A percentile compares a stretch with the other conserved stretches of the same genome.
Conservation (phyloP, 768 basidiomycete genomes). For the Calocybe indica region DNA sequence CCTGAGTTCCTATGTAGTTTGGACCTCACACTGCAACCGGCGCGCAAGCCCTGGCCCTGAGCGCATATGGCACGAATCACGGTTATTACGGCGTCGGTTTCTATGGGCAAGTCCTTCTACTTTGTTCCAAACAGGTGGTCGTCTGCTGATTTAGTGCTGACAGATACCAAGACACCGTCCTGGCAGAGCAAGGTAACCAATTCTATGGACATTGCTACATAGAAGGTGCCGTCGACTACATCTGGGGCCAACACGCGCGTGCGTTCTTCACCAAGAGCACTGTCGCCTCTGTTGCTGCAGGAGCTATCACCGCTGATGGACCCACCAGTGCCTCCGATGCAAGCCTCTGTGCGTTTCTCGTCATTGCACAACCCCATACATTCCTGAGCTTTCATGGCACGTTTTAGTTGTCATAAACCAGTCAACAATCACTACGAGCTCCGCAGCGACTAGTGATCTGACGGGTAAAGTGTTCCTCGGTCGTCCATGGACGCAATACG, state of each 20-base stretch:
- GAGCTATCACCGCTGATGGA: constrained; percentile 19
- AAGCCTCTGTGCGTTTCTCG: constrained; percentile 8
- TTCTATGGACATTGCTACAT: constrained; percentile 17
- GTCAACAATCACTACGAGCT: constrained; percentile 12
- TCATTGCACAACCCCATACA: neutral
- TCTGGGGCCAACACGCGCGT: constrained; percentile 17
- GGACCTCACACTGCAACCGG: constrained; percentile 10
- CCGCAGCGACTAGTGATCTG: constrained; percentile 11
- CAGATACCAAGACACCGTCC: constrained; percentile 19
- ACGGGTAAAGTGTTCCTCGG: constrained; percentile 18
- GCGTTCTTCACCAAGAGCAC: constrained; percentile 19
- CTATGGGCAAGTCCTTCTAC: constrained; percentile 8
- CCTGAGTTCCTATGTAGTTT: constrained; percentile 8
- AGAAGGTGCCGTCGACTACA: constrained; percentile 20
- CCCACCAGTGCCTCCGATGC: constrained; percentile 8
- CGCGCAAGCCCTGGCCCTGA: constrained; percentile 20
- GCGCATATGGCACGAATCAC: constrained; percentile 18
- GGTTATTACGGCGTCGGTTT: constrained; percentile 19
- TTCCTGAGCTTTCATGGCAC: neutral
- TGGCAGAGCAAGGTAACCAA: constrained; percentile 15
- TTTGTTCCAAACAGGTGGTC: neutral
- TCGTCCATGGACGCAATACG: constrained; percentile 18
- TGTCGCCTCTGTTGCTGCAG: constrained; percentile 17
- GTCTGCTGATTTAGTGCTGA: neutral
- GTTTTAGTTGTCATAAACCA: constrained; percentile 17